A percentile compares a stretch with the other conserved stretches of the same genome.
Evolutionary conservation across 2,329 filamentous ascomycete species (phyloP).

Genomic region (Paecilomyces formosus): DNA sequence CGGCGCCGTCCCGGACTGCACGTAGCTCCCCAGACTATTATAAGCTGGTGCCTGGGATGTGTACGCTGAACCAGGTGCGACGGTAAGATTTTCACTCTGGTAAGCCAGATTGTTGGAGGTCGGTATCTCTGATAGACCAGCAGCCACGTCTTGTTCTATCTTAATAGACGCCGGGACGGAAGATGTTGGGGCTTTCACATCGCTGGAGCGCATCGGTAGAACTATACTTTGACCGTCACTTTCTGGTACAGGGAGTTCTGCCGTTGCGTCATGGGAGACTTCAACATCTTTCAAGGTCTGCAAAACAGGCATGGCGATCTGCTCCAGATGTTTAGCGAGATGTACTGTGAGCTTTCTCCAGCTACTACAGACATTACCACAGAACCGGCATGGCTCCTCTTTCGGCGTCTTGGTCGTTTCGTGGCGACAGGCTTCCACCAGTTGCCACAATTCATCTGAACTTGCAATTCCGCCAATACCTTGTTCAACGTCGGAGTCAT

Average conservation of each 20-base stretch:
- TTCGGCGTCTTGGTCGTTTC: conserved; percentile 59
- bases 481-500: conserved; percentile 24
- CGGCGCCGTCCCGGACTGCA: neutral
- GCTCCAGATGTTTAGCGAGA: conserved; percentile 88
- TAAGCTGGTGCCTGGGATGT: neutral
- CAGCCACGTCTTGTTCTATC: neutral
- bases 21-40: neutral
- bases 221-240: neutral
- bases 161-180: neutral
- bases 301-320: conserved; percentile 76
- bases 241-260: conserved; percentile 31
- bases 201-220: neutral
- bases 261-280: conserved; percentile 50
- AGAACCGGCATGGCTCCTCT: conserved; percentile 81
- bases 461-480: conserved; percentile 16
- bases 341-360: conserved; percentile 97
- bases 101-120: neutral
- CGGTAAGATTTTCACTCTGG: neutral
- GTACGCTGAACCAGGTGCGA: neutral
- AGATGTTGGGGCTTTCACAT: neutral
- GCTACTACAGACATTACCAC: conserved; percentile 67
- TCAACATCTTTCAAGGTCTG: conserved; percentile 38
- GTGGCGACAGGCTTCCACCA: conserved; percentile 69
- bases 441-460: conserved; percentile 62
- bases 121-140: neutral